Conservation (phyloP, 2,329 filamentous ascomycete species). For the Aspergillus clavatus region DNA sequence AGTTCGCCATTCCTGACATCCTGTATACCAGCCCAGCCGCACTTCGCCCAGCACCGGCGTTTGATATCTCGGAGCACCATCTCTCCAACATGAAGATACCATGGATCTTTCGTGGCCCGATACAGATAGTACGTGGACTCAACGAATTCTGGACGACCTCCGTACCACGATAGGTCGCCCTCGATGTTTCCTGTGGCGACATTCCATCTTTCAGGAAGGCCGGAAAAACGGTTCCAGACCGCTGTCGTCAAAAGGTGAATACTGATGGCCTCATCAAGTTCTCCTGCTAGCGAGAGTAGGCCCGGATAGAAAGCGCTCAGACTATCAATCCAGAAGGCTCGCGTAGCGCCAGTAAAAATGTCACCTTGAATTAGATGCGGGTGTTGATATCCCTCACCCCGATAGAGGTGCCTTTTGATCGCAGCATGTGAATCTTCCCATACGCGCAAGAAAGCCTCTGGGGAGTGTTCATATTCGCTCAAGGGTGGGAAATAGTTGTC, state of each 20-base stretch:
- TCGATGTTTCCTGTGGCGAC: slow-evolving; percentile 78
- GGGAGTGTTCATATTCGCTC: slow-evolving; percentile 61
- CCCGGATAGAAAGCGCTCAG: slow-evolving; percentile 94
- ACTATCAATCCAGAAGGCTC: slow-evolving; percentile 94
- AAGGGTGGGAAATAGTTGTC: slow-evolving; percentile 63
- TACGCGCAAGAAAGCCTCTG: slow-evolving; percentile 71
- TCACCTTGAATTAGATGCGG: slow-evolving; percentile 93
- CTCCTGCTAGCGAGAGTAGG: slow-evolving; percentile 75
- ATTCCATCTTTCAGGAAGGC: slow-evolving; percentile 91
- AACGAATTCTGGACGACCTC: slow-evolving; percentile 90
- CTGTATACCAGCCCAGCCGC: slow-evolving; percentile 88
- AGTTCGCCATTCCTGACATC: slow-evolving; percentile 78
- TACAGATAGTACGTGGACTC: slow-evolving; percentile 98
- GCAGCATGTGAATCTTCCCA: slow-evolving; percentile 84
- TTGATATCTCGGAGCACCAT: slow-evolving; percentile 90
- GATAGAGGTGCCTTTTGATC: slow-evolving; percentile 88
- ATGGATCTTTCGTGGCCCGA: slow-evolving; percentile 85
- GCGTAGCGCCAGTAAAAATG: slow-evolving; percentile 76
- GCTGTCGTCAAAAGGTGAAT: slow-evolving; percentile 88
- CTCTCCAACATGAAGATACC: slow-evolving; percentile 93
- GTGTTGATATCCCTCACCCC: slow-evolving; percentile 67
- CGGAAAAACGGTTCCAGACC: slow-evolving; percentile 91
- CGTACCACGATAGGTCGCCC: slow-evolving; percentile 87
- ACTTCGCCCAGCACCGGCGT: slow-evolving; percentile 80
- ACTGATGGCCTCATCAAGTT: slow-evolving; percentile 84